A percentile compares a stretch with the other conserved stretches of the same genome.
Conservation (phyloP, 176 grass and related monocot genomes). For the Rhynchospora tenuis region DNA sequence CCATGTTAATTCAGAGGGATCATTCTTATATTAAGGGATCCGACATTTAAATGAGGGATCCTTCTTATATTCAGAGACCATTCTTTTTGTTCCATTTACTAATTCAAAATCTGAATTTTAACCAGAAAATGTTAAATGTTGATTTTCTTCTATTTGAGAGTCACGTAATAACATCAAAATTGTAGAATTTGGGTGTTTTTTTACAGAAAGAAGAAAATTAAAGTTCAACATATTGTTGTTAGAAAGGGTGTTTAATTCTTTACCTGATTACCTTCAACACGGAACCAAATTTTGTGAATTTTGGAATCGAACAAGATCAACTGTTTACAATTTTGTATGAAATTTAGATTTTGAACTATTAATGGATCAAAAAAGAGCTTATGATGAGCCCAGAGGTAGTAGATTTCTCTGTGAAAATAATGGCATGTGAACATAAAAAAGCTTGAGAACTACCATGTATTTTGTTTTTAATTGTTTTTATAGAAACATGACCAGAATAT, state of each 20-base stretch:
- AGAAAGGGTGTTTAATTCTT: background rate
- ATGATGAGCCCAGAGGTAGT: background rate
- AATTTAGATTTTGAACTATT: background rate
- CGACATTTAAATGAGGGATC: too few species aligned
- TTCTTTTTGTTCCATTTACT: background rate
- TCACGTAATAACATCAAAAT: background rate
- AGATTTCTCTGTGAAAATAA: background rate
- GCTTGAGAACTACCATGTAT: background rate
- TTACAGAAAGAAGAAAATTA: background rate
- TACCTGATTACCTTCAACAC: background rate
- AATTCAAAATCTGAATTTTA: background rate
- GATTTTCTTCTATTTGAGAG: background rate
- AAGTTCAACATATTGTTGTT: background rate
- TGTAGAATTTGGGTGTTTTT: background rate
- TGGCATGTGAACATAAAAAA: background rate
- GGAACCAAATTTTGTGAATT: background rate
- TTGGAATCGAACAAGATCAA: background rate
- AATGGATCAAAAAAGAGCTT: background rate
- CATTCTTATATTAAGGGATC: background rate
- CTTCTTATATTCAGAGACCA: background rate
- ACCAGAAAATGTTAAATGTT: background rate
- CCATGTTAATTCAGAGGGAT: background rate
- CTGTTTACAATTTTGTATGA: background rate
- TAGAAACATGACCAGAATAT: background rate
- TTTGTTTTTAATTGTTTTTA: background rate